Evolutionary conservation across 495 filamentous ascomycete species (phyloP), one percentile per base, ranked within the genome.

Genomic region (Penicillium subrubescens): DNA sequence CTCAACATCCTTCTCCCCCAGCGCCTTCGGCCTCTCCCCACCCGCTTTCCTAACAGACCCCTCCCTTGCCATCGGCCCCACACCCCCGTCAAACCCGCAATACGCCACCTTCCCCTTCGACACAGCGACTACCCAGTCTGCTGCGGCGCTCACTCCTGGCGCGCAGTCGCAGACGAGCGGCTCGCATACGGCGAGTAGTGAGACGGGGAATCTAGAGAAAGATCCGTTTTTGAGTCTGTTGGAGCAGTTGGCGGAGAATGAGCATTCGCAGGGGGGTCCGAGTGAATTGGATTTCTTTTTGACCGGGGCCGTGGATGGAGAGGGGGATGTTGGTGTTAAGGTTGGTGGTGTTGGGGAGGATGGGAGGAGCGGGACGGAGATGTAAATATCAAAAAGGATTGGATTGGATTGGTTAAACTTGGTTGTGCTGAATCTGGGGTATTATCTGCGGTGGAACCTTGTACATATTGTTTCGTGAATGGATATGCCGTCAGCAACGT

Each of bases 221-320:
- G 91, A 94, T 70, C 91, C 91, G 3, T 94, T 94, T 67, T 69
- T 94, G 31, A 90, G 87, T 62, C 71, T 94, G 52, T 79, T 94
- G 39, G 91, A 94, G 71, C 91, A 93, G 77, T 75, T 94, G 60
- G 90, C 90, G 0, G 90, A 93, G 74, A 92, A 91, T 69, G 91
- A 92, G 70, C 75, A 85, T 57, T 75, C 78, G 34, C 82, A 77
- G 50, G 81, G 82, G 8, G 84, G 86, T 27, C 88, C 88, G 31
- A 90, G 86, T 68, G 90, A 92, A 71, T 67, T 90, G 62, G 89
- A 90, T 65, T 93, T 90, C 77, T 91, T 92, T 67, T 73, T 92
- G 55, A 77, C 75, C 41, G 69, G 63, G 29, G 66, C 67, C 62
- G 58, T 75, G 51, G 72, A 72, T 44, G 66, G 52, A 63, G 67